Conservation (phyloP, 495 filamentous ascomycete species). For the Podospora fimiseda region DNA sequence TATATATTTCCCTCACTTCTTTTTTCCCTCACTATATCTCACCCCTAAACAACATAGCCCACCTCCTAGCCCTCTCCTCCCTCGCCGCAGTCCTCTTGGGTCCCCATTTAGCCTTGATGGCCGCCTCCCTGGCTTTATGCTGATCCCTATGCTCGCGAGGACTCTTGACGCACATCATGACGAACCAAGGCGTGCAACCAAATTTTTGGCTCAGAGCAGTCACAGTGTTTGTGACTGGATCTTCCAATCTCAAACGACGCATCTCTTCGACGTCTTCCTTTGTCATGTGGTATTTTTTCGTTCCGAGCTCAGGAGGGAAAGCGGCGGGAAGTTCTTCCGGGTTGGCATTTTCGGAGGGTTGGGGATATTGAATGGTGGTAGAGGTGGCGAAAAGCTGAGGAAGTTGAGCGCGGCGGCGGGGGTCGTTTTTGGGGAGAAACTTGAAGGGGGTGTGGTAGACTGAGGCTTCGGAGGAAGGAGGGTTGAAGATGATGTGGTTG, state of each 20-base stretch:
- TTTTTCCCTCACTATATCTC: slow-evolving; percentile 43
- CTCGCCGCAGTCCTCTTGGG: slow-evolving; percentile 60
- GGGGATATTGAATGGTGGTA: slow-evolving; percentile 10
- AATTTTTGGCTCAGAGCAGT: slow-evolving; percentile 63
- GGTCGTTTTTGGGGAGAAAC: slow-evolving; percentile 79
- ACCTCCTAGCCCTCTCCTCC: slow-evolving; percentile 65
- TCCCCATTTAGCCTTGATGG: slow-evolving; percentile 67
- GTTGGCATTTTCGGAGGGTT: not conserved
- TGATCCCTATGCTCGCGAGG: slow-evolving; percentile 33
- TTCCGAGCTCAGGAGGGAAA: not conserved
- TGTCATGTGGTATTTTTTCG: slow-evolving; percentile 61
- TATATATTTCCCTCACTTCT: too few relatives aligned
- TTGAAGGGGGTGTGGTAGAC: slow-evolving; percentile 82
- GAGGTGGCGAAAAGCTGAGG: slow-evolving; percentile 25
- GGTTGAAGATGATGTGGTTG: slow-evolving; percentile 86
- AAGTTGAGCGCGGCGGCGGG: slow-evolving; percentile 52
- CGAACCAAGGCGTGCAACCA: slow-evolving; percentile 69
- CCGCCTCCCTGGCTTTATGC: slow-evolving; percentile 41
- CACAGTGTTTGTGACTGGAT: slow-evolving; percentile 70
- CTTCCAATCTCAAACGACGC: slow-evolving; percentile 54
- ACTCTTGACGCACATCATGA: slow-evolving; percentile 49
- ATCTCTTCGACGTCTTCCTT: slow-evolving; percentile 73
- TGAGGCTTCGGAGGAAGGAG: slow-evolving; percentile 74
- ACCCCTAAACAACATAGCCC: slow-evolving; percentile 49
- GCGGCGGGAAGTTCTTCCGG: slow-evolving; percentile 8